Conservation (phyloP, 2,329 filamentous ascomycete genomes). For the Chrysosporium keratinophilum region DNA sequence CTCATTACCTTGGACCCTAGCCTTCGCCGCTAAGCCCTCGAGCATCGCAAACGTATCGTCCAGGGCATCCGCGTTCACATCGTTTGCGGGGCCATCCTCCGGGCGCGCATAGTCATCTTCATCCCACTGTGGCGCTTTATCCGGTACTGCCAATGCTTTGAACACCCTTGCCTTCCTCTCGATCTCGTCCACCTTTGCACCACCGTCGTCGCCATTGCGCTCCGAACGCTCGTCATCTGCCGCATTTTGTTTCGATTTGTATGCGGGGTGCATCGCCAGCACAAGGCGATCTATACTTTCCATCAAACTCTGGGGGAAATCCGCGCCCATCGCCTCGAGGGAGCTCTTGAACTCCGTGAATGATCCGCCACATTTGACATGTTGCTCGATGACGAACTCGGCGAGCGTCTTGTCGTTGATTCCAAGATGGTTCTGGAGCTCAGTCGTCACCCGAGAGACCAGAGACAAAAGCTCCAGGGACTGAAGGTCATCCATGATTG, state of each 20-base stretch:
- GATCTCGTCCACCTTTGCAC: conserved; percentile 35
- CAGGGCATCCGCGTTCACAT: conserved; percentile 54
- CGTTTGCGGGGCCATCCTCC: conserved; percentile 26
- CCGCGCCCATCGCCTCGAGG: conserved; percentile 66
- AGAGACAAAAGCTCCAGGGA: conserved; percentile 88
- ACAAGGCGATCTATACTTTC: conserved; percentile 88
- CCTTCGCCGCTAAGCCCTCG: conserved; percentile 70
- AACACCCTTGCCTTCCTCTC: conserved; percentile 81
- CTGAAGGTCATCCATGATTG: conserved; percentile 74
- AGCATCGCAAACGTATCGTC: conserved; percentile 88
- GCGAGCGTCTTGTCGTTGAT: conserved; percentile 89
- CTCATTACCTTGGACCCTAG: conserved; percentile 32
- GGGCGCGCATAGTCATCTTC: conserved; percentile 38
- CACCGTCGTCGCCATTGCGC: conserved; percentile 36
- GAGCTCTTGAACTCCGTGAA: conserved; percentile 64
- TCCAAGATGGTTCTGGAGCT: conserved; percentile 87
- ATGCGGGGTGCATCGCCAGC: conserved; percentile 79
- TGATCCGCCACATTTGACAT: conserved; percentile 56
- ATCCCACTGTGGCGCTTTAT: conserved; percentile 53
- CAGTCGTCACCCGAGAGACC: conserved; percentile 86
- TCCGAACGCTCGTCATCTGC: conserved; percentile 29
- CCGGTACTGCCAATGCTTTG: conserved; percentile 75
- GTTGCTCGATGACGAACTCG: conserved; percentile 90
- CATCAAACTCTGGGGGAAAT: conserved; percentile 74
- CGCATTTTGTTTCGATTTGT: conserved; percentile 49